These are phyloP conservation scores for Alternaria sp. DNA, from an alignment of 2,329 filamentous ascomycete genomes.

Conservation along the genomic window DNA sequence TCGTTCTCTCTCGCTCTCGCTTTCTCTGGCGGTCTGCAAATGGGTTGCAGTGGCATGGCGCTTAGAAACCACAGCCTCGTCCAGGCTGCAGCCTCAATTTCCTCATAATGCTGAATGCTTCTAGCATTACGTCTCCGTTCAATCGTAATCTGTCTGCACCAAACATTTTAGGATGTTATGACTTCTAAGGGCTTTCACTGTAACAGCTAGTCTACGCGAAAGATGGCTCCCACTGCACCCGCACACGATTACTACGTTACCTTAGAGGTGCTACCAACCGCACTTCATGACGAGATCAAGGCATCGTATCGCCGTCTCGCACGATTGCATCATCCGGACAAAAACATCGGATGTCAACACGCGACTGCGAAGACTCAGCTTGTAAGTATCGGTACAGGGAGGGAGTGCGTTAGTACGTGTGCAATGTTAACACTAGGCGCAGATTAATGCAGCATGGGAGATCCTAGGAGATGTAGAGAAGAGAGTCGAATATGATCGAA, in stretches of 20 bases:
- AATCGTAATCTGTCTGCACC: not conserved
- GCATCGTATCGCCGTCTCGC: slow-evolving; percentile 8
- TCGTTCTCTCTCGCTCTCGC: not conserved
- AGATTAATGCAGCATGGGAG: slow-evolving; percentile 17
- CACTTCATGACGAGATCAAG: slow-evolving; percentile 1
- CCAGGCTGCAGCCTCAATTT: not conserved
- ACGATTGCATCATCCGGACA: slow-evolving; percentile 8
- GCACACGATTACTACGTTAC: slow-evolving; percentile 6
- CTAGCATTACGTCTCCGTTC: not conserved
- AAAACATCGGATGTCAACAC: slow-evolving; percentile 1
- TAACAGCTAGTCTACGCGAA: not conserved
- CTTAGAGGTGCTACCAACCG: slow-evolving; percentile 1
- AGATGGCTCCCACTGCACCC: not conserved
- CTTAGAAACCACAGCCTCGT: not conserved
- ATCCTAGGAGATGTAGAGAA: not conserved
- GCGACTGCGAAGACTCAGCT: slow-evolving; percentile 4
- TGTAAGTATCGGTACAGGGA: not conserved
- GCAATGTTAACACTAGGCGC: not conserved
- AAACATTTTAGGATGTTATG: not conserved
- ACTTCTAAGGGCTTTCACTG: not conserved
- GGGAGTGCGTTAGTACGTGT: not conserved
- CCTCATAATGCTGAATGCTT: not conserved
- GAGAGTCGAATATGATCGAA: slow-evolving; percentile 6
- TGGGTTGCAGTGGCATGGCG: not conserved
- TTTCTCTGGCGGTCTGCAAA: not conserved